These are phyloP conservation scores for Penicillium parvum DNA, from an alignment of 495 filamentous ascomycete genomes.

Conservation along the genomic window DNA sequence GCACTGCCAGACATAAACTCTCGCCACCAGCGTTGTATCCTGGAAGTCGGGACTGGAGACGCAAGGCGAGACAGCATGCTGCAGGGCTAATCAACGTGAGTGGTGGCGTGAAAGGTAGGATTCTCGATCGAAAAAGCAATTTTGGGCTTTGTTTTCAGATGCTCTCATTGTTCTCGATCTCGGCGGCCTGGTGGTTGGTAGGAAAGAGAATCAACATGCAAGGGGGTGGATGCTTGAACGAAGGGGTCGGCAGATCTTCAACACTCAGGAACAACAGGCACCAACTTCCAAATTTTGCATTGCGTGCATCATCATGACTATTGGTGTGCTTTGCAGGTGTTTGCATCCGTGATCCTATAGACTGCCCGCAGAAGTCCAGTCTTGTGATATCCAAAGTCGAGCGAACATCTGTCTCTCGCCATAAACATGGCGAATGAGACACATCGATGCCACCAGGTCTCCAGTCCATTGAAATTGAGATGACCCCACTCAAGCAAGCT, in stretches of 20 bases:
- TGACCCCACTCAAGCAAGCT: no score
- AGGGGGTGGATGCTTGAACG: conserved; percentile 16
- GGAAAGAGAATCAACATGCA: conserved; percentile 10
- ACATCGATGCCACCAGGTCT: neutral
- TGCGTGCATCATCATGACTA: neutral
- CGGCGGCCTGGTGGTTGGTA: conserved; percentile 8
- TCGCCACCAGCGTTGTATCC: conserved; percentile 13
- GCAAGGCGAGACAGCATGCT: conserved; percentile 20
- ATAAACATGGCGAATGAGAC: neutral
- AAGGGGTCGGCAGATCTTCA: conserved; percentile 2
- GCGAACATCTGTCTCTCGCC: no score
- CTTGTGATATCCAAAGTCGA: no score
- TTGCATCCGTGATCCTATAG: neutral
- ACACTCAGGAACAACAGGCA: conserved; percentile 4
- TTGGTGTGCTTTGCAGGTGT: conserved; percentile 4
- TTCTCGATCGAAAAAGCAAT: neutral
- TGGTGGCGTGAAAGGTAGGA: neutral
- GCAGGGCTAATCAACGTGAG: conserved; percentile 23
- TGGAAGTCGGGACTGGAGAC: conserved; percentile 17
- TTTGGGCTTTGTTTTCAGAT: neutral
- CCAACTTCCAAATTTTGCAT: neutral
- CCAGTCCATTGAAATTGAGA: neutral
- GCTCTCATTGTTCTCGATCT: neutral
- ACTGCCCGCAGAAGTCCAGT: no score
- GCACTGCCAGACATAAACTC: conserved; percentile 10